A percentile compares a stretch with the other conserved stretches of the same genome.
Conservation (phyloP, 1,139 yeast genomes). For the Candida tetrigidarum region DNA sequence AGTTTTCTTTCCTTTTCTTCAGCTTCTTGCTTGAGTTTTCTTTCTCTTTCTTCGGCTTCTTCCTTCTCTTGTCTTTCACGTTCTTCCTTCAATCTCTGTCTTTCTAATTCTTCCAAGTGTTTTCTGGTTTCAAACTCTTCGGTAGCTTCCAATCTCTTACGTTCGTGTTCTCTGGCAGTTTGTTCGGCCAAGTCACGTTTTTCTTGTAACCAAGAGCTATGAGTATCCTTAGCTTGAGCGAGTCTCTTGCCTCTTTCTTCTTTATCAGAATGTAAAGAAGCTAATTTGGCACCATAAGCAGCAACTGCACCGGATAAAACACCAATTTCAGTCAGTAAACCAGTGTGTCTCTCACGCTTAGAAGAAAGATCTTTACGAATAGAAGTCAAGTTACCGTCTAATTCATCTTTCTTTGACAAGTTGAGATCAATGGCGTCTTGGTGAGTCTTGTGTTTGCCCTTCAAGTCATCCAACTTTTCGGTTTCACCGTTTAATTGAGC, state of each 20-base stretch:
- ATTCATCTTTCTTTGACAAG: slow-evolving; percentile 42
- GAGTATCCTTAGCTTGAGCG: slow-evolving; percentile 46
- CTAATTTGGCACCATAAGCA: slow-evolving; percentile 49
- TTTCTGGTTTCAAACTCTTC: slow-evolving; percentile 52
- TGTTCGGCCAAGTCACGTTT: slow-evolving; percentile 43
- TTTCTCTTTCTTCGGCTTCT: slow-evolving; percentile 37
- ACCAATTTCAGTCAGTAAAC: slow-evolving; percentile 49
- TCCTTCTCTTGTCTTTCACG: slow-evolving; percentile 33
- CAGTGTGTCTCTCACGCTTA: slow-evolving; percentile 42
- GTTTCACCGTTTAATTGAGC: slow-evolving; percentile 44
- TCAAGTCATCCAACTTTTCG: slow-evolving; percentile 43
- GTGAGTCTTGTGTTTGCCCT: slow-evolving; percentile 45
- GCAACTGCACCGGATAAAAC: slow-evolving; percentile 46
- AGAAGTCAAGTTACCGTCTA: slow-evolving; percentile 39
- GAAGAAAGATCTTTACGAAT: slow-evolving; percentile 38
- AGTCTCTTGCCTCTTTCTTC: slow-evolving; percentile 41
- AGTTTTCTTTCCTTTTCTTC: slow-evolving; percentile 28
- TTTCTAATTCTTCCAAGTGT: slow-evolving; percentile 51
- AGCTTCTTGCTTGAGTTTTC: slow-evolving; percentile 33
- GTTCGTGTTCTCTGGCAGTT: slow-evolving; percentile 47
- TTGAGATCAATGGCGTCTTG: slow-evolving; percentile 41
- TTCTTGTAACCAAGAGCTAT: slow-evolving; percentile 48
- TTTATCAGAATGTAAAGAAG: slow-evolving; percentile 43
- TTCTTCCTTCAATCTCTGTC: slow-evolving; percentile 38
- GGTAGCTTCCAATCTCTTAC: slow-evolving; percentile 50